phyloP scores from a whole-genome alignment of 169 alveolate genomes.

The Plasmodium fragile region DNA sequence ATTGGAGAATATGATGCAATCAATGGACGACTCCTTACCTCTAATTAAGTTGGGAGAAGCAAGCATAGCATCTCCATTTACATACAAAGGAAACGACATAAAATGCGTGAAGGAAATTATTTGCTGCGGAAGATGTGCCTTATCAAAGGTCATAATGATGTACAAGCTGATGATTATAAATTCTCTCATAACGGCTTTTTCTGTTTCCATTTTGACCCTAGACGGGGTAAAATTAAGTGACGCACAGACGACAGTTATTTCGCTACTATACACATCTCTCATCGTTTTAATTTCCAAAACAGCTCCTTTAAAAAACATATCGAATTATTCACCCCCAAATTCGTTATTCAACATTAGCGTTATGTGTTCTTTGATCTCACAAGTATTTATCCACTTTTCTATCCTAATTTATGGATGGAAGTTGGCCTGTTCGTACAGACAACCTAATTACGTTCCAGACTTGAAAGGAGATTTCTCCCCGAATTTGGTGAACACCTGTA shows the following conservation, averaged over 20 bases:
- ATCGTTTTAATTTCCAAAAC: slow-evolving; percentile 83
- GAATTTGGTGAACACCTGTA: slow-evolving; percentile 89
- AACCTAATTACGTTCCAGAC: slow-evolving; percentile 77
- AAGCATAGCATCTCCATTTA: slow-evolving; percentile 98
- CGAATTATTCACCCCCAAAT: slow-evolving; percentile 79
- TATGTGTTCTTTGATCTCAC: slow-evolving; percentile 82
- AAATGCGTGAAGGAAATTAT: slow-evolving; percentile 93
- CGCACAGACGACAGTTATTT: slow-evolving; percentile 93
- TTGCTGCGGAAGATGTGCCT: slow-evolving; percentile 96
- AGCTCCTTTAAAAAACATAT: slow-evolving; percentile 77
- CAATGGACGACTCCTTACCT: slow-evolving; percentile 87
- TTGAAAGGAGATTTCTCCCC: slow-evolving; percentile 91
- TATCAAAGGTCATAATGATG: slow-evolving; percentile 95
- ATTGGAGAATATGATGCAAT: slow-evolving; percentile 78
- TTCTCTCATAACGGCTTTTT: slow-evolving; percentile 95
- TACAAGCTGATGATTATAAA: slow-evolving; percentile 96
- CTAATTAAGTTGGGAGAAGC: slow-evolving; percentile 96
- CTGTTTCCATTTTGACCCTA: slow-evolving; percentile 94
- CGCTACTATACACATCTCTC: slow-evolving; percentile 84
- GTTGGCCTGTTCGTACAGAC: slow-evolving; percentile 79
- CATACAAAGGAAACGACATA: slow-evolving; percentile 93
- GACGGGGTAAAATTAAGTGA: slow-evolving; percentile 99
- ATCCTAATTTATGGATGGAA: slow-evolving; percentile 87
- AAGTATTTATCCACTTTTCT: slow-evolving; percentile 84
- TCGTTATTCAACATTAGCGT: slow-evolving; percentile 79